Percentiles rank a stretch among this genome's conserved stretches.
Evolutionary conservation across 129 eudicot genomes (phyloP).

Genomic region (Lactuca sativa): DNA sequence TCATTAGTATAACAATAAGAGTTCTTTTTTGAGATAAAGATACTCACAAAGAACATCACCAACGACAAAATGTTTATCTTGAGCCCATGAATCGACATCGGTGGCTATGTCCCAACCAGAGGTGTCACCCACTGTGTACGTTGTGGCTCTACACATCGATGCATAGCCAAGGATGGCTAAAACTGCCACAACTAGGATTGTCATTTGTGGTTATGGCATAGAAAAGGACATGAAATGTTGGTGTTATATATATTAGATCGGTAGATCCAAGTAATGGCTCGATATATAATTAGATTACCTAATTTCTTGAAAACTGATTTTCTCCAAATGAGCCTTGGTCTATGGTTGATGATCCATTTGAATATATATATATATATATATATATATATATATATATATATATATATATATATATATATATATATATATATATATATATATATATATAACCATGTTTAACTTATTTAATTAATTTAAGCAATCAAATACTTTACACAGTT

Average conservation of each 20-base stretch:
- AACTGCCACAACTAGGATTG: conserved; percentile 20
- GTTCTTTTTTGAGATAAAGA: neutral
- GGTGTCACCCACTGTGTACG: conserved; percentile 65
- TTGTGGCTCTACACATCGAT: conserved; percentile 51
- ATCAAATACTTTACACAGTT: too few species aligned
- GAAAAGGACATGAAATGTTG: conserved; percentile 10
- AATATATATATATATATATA: neutral
- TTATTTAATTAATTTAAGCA: too few species aligned
- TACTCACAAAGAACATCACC: conserved; percentile 76
- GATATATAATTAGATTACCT: conserved; percentile 42
- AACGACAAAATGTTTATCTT: conserved; percentile 54
- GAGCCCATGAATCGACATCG: conserved; percentile 62
- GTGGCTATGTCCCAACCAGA: conserved; percentile 94
- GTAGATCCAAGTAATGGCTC: neutral
- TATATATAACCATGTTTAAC: too few species aligned
- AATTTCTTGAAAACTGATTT: conserved; percentile 27
- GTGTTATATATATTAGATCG: neutral
- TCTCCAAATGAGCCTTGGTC: conserved; percentile 20
- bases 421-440: too few species aligned
- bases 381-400: neutral
- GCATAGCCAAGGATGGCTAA: conserved; percentile 28
- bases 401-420: neutral
- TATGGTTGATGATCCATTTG: conserved; percentile 38
- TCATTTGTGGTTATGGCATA: conserved; percentile 32
- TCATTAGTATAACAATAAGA: neutral